Evolutionary conservation across 805 yeast species (phyloP), one percentile per base, ranked within the genome.

Genomic region (Kuraishia ogatae): DNA sequence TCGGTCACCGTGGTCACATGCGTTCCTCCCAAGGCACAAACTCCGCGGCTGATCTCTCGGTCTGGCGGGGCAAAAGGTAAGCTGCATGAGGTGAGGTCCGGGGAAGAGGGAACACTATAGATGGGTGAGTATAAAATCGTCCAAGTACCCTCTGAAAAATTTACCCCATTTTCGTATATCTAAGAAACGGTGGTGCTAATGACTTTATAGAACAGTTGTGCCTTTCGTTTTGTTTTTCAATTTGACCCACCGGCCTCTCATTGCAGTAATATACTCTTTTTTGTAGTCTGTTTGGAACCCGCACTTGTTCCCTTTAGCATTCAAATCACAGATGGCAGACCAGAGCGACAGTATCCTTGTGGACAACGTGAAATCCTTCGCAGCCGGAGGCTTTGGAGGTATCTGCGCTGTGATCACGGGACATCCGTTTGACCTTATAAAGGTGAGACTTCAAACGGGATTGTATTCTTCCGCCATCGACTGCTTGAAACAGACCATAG

Each of bases 301-400:
- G 15, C 43, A 35, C 43, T 35, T 17, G 4, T 26, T 26, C 10
- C 5, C 29, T 26, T 6, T 26, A 26, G 29, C 10, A 26, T 6
- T 10, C 5, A 26, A 35, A 11, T 35, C 43, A 35, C 43, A 35
- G 43, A 35, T 35, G 43, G 43, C 43, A 35, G 43, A 35, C 43
- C 43, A 35, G 43, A 35, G 13, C 28, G 80, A 74, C 57, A 71
- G 76, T 60, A 77, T 71, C 48, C 68, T 81, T 53, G 78, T 84
- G 39, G 96, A 89, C 56, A 96, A 93, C 73, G 74, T 86, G 61
- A 90, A 92, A 66, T 89, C 97, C 1, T 83, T 93, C 62, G 85
- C 83, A 7, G 85, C 97, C 7, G 99, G 99, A 49, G 99, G 97
- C 22, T 87, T 93, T 57, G 98, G 99, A 60, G 99, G 99, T 64